Conservation (phyloP, 2,329 filamentous ascomycete genomes). For the Teratosphaeria pseudoeucalypti region DNA sequence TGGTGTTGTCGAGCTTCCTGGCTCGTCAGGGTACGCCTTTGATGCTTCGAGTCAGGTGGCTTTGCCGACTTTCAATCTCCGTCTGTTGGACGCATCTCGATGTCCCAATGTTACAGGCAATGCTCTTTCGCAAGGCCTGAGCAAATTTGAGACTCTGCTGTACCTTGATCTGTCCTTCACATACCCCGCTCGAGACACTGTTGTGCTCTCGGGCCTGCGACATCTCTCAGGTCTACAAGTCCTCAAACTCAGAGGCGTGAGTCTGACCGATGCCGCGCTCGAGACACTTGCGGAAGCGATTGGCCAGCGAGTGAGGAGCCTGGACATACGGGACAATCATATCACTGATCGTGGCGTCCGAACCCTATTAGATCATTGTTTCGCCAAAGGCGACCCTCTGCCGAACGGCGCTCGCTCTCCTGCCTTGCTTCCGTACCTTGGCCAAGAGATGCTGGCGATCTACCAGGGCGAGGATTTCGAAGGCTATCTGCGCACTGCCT, state of each 20-base stretch:
- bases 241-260: constrained; percentile 45
- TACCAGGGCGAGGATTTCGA: constrained; percentile 42
- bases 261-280: constrained; percentile 44
- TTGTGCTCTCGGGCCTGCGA: constrained; percentile 38
- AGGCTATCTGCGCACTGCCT: constrained; percentile 38
- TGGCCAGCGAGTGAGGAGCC: constrained; percentile 41
- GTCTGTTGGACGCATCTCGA: constrained; percentile 45
- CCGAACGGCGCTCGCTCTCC: constrained; percentile 11
- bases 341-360: constrained; percentile 47
- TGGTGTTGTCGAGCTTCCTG: constrained; percentile 23
- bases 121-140: constrained; percentile 42
- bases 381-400: constrained; percentile 19
- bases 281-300: constrained; percentile 43
- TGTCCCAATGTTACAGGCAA: constrained; percentile 49
- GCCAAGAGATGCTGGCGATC: constrained; percentile 28
- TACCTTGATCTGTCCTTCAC: constrained; percentile 49
- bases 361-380: constrained; percentile 42
- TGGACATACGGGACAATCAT: constrained; percentile 48
- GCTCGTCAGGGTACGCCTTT: constrained; percentile 16
- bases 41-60: constrained; percentile 6
- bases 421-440: constrained; percentile 26
- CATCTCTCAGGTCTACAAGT: constrained; percentile 43
- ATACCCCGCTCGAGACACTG: constrained; percentile 19
- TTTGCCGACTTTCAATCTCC: constrained; percentile 36
- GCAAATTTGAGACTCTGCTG: constrained; percentile 43